phyloP scores from a whole-genome alignment of 768 basidiomycete genomes.

The Tylopilus cervinicoccineus region DNA sequence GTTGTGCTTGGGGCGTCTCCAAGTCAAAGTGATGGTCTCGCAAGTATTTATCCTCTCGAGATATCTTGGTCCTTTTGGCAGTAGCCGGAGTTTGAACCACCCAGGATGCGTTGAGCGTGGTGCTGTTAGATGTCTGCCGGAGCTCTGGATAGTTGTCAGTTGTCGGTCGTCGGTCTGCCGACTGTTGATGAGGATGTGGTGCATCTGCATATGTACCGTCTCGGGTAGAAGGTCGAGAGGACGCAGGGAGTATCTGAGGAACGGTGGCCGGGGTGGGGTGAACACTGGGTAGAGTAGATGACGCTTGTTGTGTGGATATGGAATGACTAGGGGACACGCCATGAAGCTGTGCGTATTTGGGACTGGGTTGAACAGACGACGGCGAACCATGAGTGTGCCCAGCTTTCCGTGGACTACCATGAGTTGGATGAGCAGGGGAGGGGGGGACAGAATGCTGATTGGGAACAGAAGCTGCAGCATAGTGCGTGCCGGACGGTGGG shows the following conservation, averaged over 20 bases:
- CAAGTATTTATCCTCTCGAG: conserved; percentile 30
- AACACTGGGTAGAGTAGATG: conserved; percentile 16
- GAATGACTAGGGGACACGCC: conserved; percentile 9
- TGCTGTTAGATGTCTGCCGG: conserved; percentile 14
- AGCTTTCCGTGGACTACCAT: conserved; percentile 14
- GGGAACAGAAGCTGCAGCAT: conserved; percentile 4
- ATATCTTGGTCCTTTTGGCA: conserved; percentile 15
- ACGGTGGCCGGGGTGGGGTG: conserved; percentile 21
- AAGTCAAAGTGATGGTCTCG: conserved; percentile 14
- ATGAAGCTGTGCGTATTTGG: conserved; percentile 19
- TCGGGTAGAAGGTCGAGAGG: conserved; percentile 30
- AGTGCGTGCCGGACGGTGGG: conserved; percentile 21
- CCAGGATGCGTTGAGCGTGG: conserved; percentile 30
- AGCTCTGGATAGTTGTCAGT: conserved; percentile 8
- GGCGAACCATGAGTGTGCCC: conserved; percentile 5
- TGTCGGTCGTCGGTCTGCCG: conserved; percentile 10
- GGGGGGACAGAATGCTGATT: conserved; percentile 19
- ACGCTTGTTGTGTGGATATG: conserved; percentile 11
- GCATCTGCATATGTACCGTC: conserved; percentile 13
- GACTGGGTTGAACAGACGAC: conserved; percentile 24
- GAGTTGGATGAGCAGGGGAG: conserved; percentile 14
- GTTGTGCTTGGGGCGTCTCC: conserved; percentile 25
- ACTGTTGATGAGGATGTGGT: conserved; percentile 5
- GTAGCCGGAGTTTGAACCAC: conserved; percentile 29
- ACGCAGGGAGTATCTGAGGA: conserved; percentile 16